phyloP scores from a whole-genome alignment of 805 yeast genomes.

The Candida adriatica region DNA sequence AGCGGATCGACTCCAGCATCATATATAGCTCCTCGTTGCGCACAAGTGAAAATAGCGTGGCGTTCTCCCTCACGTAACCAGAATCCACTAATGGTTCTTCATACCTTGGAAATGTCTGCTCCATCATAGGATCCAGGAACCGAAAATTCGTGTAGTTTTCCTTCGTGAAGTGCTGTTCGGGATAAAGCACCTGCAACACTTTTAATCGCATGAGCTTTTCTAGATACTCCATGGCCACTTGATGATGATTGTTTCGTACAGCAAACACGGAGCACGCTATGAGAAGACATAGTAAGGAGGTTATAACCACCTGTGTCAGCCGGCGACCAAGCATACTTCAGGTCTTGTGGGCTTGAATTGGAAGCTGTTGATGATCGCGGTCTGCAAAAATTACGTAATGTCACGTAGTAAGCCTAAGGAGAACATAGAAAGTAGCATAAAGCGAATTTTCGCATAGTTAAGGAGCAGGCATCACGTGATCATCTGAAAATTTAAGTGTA shows the following conservation, averaged over 20 bases:
- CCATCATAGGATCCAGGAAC: slow-evolving; percentile 14
- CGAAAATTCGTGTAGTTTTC: slow-evolving; percentile 15
- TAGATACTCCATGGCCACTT: slow-evolving; percentile 14
- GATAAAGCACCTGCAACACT: slow-evolving; percentile 19
- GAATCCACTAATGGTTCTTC: slow-evolving; percentile 9
- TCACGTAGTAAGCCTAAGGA: no score
- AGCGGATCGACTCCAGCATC: slow-evolving; percentile 52
- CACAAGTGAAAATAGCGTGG: slow-evolving; percentile 64
- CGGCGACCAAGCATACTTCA: slow-evolving; percentile 4
- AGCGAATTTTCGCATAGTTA: no score
- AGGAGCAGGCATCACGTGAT: no score
- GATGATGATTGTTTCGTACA: slow-evolving; percentile 18
- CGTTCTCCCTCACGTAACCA: slow-evolving; percentile 40
- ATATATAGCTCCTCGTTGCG: slow-evolving; percentile 57
- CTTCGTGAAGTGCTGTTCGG: slow-evolving; percentile 18
- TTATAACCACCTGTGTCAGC: slow-evolving; percentile 1
- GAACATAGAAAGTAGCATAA: no score
- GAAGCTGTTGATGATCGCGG: no score
- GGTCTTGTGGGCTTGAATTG: no score
- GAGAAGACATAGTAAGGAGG: slow-evolving; percentile 1
- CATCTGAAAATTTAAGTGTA: no score
- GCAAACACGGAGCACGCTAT: slow-evolving; percentile 5
- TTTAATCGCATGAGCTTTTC: slow-evolving; percentile 15
- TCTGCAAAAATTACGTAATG: no score
- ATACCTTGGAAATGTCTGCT: slow-evolving; percentile 5